Percentiles rank a stretch among this genome's conserved stretches.
phyloP scores from a whole-genome alignment of 208 protist genomes.

The Tritrichomonas foetus region DNA sequence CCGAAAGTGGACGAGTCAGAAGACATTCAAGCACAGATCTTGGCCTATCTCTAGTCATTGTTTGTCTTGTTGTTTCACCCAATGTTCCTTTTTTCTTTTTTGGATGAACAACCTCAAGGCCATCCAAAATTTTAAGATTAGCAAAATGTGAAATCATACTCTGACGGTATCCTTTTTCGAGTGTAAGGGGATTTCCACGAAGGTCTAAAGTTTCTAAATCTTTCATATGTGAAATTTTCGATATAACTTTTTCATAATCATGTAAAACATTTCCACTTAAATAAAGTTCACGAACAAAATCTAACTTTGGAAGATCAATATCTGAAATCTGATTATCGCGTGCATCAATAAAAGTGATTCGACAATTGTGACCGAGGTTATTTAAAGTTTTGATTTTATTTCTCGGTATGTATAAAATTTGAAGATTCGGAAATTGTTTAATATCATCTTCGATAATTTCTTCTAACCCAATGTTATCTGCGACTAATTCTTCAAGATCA shows the following conservation, averaged over 20 bases:
- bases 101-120: background rate
- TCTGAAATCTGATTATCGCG: background rate
- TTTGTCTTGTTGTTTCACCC: background rate
- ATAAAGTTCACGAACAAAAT: background rate
- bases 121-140: background rate
- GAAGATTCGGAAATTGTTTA: conserved; percentile 6
- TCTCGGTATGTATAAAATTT: background rate
- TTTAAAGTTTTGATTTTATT: conserved; percentile 10
- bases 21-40: background rate
- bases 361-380: background rate
- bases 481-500: background rate
- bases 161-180: conserved; percentile 27
- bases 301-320: background rate
- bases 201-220: background rate
- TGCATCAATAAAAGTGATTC: background rate
- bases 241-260: background rate
- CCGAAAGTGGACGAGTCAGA: background rate
- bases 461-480: background rate
- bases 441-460: background rate
- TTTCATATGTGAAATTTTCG: background rate
- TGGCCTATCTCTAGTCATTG: background rate
- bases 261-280: background rate
- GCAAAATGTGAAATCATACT: background rate
- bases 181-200: background rate
- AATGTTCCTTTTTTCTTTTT: background rate